Percentiles rank a stretch among this genome's conserved stretches.
Conservation (phyloP, 331 rosid species). For the Quercus phellos region DNA sequence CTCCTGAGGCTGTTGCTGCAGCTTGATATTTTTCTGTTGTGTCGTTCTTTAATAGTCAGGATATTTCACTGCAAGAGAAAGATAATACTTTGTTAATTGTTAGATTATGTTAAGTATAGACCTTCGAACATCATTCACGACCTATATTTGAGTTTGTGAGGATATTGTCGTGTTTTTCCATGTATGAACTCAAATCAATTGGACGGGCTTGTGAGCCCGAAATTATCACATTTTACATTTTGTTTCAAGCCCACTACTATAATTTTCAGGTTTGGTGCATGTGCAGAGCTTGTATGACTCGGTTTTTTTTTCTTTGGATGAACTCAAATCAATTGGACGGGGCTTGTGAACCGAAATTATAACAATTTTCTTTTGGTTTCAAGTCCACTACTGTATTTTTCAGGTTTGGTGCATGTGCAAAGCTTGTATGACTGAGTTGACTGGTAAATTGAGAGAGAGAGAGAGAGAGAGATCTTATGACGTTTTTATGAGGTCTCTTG, state of each 20-base stretch:
- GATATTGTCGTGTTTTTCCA: neutral
- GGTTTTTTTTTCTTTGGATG: too few relatives aligned
- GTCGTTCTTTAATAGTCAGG: neutral
- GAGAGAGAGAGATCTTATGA: too few relatives aligned
- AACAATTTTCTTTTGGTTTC: too few relatives aligned
- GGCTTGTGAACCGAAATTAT: too few relatives aligned
- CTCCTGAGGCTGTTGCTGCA: conserved; percentile 19
- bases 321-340: too few relatives aligned
- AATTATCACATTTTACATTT: neutral
- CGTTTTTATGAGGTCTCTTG: too few relatives aligned
- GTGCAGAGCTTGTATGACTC: too few relatives aligned
- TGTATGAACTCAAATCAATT: neutral
- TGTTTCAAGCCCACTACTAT: neutral
- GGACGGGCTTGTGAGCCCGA: neutral
- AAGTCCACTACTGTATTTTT: too few relatives aligned
- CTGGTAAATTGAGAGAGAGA: too few relatives aligned
- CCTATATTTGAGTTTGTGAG: neutral
- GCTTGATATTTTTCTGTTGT: conserved; percentile 9
- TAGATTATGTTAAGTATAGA: neutral
- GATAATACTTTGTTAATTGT: neutral
- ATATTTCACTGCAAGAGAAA: neutral
- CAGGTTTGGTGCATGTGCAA: neutral
- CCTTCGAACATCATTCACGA: neutral
- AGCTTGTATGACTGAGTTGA: too few relatives aligned
- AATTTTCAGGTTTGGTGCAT: neutral